phyloP scores from a whole-genome alignment of 208 protist genomes.

The Leishmania aethiopica region DNA sequence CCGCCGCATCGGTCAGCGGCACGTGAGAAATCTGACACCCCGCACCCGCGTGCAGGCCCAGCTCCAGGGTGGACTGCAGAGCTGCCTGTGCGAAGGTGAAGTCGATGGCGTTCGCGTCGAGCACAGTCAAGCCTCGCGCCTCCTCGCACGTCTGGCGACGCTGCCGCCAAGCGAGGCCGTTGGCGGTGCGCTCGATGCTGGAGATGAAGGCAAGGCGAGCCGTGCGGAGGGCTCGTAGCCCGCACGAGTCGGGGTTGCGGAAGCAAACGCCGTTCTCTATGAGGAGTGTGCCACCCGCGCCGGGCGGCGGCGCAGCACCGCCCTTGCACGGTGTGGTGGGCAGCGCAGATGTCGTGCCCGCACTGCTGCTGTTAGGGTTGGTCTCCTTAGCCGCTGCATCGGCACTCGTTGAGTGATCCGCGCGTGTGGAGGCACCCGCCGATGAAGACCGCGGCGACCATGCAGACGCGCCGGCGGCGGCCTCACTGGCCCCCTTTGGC shows the following conservation, averaged over 20 bases:
- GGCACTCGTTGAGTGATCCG: background rate
- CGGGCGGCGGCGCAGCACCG: background rate
- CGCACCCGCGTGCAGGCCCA: conserved; percentile 51
- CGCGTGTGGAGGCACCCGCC: background rate
- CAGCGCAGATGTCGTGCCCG: background rate
- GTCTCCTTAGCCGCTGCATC: background rate
- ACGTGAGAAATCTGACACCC: conserved; percentile 64
- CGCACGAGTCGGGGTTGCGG: conserved; percentile 40
- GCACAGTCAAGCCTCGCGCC: conserved; percentile 43
- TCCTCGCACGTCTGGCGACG: conserved; percentile 38
- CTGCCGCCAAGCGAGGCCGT: conserved; percentile 30
- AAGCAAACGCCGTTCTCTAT: conserved; percentile 79
- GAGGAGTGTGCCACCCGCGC: conserved; percentile 24
- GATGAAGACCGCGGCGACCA: conserved; percentile 6
- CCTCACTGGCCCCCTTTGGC: background rate
- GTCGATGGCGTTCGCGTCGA: conserved; percentile 74
- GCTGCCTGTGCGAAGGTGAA: conserved; percentile 72
- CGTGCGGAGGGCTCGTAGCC: conserved; percentile 62
- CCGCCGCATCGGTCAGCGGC: conserved; percentile 52
- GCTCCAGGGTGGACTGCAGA: conserved; percentile 51
- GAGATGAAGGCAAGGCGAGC: conserved; percentile 71
- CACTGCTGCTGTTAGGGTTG: background rate
- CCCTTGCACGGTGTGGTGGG: background rate
- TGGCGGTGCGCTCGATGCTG: conserved; percentile 42
- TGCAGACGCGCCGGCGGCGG: background rate